Evolutionary conservation across 495 filamentous ascomycete genomes (phyloP).

Genomic region (Aspergillus avenaceus): DNA sequence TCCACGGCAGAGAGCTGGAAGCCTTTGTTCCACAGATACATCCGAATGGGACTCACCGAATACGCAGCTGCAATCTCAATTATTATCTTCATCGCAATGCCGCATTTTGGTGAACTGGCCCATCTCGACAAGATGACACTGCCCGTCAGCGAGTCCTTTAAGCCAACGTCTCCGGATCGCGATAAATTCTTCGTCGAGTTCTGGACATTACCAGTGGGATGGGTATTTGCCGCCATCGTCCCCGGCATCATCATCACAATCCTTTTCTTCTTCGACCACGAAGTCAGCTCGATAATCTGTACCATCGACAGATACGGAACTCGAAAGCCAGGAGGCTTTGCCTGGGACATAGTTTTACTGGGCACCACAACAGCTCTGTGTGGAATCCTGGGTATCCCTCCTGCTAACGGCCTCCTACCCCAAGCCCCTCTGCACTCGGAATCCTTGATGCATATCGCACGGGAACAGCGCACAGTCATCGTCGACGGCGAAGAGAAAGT

Average conservation of each 20-base stretch:
- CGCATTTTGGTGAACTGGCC: constrained; percentile 61
- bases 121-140: constrained; percentile 59
- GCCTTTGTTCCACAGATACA: constrained; percentile 61
- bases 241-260: constrained; percentile 65
- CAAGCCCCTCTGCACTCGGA: constrained; percentile 70
- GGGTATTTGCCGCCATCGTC: constrained; percentile 63
- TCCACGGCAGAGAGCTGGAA: constrained; percentile 62
- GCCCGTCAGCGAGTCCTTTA: constrained; percentile 54
- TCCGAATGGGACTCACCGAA: constrained; percentile 61
- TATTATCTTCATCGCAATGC: constrained; percentile 63
- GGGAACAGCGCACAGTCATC: constrained; percentile 32
- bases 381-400: constrained; percentile 66
- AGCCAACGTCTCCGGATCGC: constrained; percentile 54
- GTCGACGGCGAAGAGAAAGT: constrained; percentile 39
- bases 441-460: constrained; percentile 54
- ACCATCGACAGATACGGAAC: constrained; percentile 65
- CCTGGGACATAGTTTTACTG: constrained; percentile 65
- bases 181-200: constrained; percentile 61
- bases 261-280: constrained; percentile 73
- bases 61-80: constrained; percentile 72
- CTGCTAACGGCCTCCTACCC: constrained; percentile 65
- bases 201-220: constrained; percentile 57
- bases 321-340: constrained; percentile 62
- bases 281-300: constrained; percentile 72
- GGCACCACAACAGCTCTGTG: constrained; percentile 67